phyloP scores from a whole-genome alignment of 31 red algal genomes.

The Bonnemaisonia californica region DNA sequence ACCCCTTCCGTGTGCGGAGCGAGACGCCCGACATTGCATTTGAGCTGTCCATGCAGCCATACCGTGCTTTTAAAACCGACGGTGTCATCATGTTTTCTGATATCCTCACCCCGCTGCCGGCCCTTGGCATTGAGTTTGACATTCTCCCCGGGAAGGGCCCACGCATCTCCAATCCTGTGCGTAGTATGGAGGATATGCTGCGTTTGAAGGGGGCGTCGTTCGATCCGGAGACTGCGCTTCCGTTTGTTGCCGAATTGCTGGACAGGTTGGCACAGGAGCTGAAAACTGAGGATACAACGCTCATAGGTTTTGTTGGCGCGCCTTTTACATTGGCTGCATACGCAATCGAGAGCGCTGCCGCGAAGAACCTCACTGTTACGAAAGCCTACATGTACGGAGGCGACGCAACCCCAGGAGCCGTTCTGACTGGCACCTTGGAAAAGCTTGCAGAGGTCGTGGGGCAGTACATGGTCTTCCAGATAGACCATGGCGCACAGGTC shows the following conservation, averaged over 20 bases:
- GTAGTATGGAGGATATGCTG: slow-evolving; percentile 17
- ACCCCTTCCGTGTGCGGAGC: slow-evolving; percentile 64
- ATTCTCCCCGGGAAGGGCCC: slow-evolving; percentile 73
- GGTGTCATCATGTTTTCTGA: slow-evolving; percentile 92
- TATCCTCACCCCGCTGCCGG: slow-evolving; percentile 80
- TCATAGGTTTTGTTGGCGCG: slow-evolving; percentile 92
- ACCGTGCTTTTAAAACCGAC: slow-evolving; percentile 69
- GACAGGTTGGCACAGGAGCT: slow-evolving; percentile 36
- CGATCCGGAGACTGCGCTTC: slow-evolving; percentile 33
- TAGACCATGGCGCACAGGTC: slow-evolving; percentile 70
- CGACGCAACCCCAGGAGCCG: background rate
- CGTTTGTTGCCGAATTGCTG: slow-evolving; percentile 70
- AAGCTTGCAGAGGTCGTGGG: slow-evolving; percentile 44
- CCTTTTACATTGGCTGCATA: slow-evolving; percentile 95
- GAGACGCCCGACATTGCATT: slow-evolving; percentile 73
- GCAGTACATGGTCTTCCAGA: slow-evolving; percentile 76
- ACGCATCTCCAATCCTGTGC: slow-evolving; percentile 48
- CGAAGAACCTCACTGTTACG: slow-evolving; percentile 50
- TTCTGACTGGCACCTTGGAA: slow-evolving; percentile 39
- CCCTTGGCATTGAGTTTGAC: slow-evolving; percentile 75
- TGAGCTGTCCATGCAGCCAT: slow-evolving; percentile 88
- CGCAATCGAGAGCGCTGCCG: slow-evolving; percentile 67
- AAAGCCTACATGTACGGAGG: slow-evolving; percentile 75
- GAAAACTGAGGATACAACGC: slow-evolving; percentile 13
- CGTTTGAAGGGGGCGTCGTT: slow-evolving; percentile 6